These are phyloP conservation scores for Pseudonitzschia pungens DNA, from an alignment of 108 stramenopile genomes.

Conservation along the genomic window DNA sequence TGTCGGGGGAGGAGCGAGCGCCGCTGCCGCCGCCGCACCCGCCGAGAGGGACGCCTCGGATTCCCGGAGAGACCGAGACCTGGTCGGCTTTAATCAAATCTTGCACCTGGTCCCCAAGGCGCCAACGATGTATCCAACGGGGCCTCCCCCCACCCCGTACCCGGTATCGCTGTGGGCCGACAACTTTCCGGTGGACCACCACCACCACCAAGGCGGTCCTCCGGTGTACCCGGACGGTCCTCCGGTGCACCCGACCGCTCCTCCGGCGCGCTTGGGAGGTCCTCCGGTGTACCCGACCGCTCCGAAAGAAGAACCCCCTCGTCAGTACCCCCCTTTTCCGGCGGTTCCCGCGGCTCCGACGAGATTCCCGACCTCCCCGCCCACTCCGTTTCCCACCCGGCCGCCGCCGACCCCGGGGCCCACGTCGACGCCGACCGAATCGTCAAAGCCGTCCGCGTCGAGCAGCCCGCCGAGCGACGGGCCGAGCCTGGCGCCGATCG, in stretches of 20 bases:
- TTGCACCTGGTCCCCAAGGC: neutral
- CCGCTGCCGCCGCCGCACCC: neutral
- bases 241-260: no score
- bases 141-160: neutral
- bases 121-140: conserved; percentile 4
- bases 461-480: neutral
- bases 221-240: no score
- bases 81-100: conserved; percentile 6
- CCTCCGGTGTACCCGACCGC: no score
- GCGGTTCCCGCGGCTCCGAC: neutral
- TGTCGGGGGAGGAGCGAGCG: neutral
- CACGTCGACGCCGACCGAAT: neutral
- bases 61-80: neutral
- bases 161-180: neutral
- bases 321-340: neutral
- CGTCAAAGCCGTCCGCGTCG: neutral
- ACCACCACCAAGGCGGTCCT: neutral
- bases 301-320: neutral
- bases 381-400: conserved; percentile 7
- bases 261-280: no score
- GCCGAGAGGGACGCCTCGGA: neutral
- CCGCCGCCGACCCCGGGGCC: neutral
- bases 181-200: no score
- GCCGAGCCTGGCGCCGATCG: neutral
- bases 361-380: conserved; percentile 7